Conservation (phyloP, 2,329 filamentous ascomycete genomes). For the Apiospora malaysiana region DNA sequence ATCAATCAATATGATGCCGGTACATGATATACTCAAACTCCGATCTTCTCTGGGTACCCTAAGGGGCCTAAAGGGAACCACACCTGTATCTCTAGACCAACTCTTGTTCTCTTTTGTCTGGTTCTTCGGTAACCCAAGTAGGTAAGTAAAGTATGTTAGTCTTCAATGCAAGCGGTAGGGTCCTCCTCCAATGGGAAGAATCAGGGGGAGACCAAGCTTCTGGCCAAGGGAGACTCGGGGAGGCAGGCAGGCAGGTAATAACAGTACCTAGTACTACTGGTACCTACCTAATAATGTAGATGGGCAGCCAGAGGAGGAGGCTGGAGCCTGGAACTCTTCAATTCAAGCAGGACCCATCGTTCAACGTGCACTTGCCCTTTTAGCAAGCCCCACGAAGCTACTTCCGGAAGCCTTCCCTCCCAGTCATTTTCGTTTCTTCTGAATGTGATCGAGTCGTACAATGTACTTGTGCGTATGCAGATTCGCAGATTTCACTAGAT, state of each 20-base stretch:
- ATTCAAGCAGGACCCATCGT: not conserved
- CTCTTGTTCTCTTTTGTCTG: not conserved
- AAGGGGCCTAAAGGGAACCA: not conserved
- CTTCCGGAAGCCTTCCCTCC: slow-evolving; percentile 9
- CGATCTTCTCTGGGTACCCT: not conserved
- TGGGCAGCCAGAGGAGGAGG: not conserved
- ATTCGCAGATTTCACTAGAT: not conserved
- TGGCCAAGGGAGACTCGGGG: not conserved
- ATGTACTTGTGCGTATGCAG: slow-evolving; percentile 1
- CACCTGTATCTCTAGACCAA: not conserved
- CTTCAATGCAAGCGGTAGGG: not conserved
- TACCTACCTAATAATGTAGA: no score
- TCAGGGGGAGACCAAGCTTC: not conserved
- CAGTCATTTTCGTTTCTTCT: slow-evolving; percentile 15
- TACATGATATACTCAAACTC: not conserved
- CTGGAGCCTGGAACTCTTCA: slow-evolving; percentile 1
- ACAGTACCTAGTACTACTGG: no score
- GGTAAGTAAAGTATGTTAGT: slow-evolving; percentile 3
- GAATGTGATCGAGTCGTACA: slow-evolving; percentile 13
- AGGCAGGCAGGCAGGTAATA: not conserved
- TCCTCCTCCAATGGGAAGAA: not conserved
- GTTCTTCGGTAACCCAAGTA: not conserved
- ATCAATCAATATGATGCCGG: not conserved
- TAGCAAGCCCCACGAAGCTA: slow-evolving; percentile 18
- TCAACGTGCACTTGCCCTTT: slow-evolving; percentile 1